Conservation (phyloP, 176 grass and related monocot species). For the Avena insularis region DNA sequence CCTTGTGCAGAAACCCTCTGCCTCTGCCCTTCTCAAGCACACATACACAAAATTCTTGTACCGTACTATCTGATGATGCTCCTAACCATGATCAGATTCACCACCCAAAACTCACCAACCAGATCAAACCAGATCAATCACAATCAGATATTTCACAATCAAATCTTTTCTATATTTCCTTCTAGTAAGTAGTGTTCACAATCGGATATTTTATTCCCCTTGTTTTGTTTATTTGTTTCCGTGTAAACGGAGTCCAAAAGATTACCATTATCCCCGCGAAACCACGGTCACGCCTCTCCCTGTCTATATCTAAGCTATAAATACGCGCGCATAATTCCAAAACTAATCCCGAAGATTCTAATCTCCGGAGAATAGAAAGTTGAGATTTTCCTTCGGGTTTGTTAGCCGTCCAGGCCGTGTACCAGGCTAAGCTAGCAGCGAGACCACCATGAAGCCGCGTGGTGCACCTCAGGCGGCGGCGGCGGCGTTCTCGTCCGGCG, state of each 20-base stretch:
- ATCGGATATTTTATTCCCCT: not conserved
- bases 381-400: conserved; percentile 5
- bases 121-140: not conserved
- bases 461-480: conserved; percentile 10
- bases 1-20: not conserved
- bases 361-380: conserved; percentile 20
- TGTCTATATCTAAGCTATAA: conserved; percentile 29
- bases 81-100: conserved; percentile 53
- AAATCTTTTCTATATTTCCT: not conserved
- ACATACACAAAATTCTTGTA: not conserved
- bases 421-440: not conserved
- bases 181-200: too few species aligned
- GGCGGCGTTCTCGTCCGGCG: not conserved
- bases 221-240: not conserved
- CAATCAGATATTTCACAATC: not conserved
- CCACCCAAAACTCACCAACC: conserved; percentile 55
- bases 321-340: not conserved
- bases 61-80: not conserved
- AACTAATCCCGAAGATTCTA: conserved; percentile 12
- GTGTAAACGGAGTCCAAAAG: too few species aligned
- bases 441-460: conserved; percentile 54
- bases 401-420: not conserved
- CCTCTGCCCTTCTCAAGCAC: too few species aligned
- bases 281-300: conserved; percentile 24
- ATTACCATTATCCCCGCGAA: too few species aligned